Conservation (phyloP, 2,329 filamentous ascomycete species). For the Ophioceras dolichostomum region DNA sequence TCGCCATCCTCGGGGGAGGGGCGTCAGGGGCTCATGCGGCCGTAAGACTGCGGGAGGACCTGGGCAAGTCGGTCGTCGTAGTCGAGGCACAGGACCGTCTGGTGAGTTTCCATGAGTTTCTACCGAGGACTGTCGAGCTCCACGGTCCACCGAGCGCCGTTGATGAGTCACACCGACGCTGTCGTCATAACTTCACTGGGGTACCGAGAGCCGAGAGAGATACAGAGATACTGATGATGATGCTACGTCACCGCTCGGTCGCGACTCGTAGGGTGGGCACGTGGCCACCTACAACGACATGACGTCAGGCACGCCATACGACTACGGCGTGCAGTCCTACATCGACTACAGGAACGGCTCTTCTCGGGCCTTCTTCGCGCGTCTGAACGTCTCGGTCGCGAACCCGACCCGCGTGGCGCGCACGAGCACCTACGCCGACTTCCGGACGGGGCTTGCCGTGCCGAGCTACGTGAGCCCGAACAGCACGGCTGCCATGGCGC, state of each 20-base stretch:
- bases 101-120: conserved; percentile 12
- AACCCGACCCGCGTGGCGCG: conserved; percentile 13
- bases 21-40: conserved; percentile 24
- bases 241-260: too few relatives aligned
- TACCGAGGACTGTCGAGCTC: too few relatives aligned
- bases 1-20: conserved; percentile 23
- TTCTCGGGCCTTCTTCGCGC: conserved; percentile 28
- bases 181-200: too few relatives aligned
- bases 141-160: too few relatives aligned
- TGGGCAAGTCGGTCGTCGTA: conserved; percentile 18
- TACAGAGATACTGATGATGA: too few relatives aligned
- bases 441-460: conserved; percentile 19
- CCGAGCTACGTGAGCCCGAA: conserved; percentile 12
- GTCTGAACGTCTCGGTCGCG: conserved; percentile 23
- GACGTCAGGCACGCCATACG: conserved; percentile 18
- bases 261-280: conserved; percentile 39
- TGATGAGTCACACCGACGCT: too few relatives aligned
- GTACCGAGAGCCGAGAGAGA: too few relatives aligned
- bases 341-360: conserved; percentile 23
- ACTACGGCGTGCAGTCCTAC: conserved; percentile 24
- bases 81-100: conserved; percentile 20
- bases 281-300: conserved; percentile 32
- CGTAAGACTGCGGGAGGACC: conserved; percentile 21
- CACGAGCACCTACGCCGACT: conserved; percentile 20
- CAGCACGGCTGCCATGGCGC: conserved; percentile 4